These are phyloP conservation scores for Cyphellophora europaea DNA, from an alignment of 2,329 filamentous ascomycete species.

Conservation along the genomic window DNA sequence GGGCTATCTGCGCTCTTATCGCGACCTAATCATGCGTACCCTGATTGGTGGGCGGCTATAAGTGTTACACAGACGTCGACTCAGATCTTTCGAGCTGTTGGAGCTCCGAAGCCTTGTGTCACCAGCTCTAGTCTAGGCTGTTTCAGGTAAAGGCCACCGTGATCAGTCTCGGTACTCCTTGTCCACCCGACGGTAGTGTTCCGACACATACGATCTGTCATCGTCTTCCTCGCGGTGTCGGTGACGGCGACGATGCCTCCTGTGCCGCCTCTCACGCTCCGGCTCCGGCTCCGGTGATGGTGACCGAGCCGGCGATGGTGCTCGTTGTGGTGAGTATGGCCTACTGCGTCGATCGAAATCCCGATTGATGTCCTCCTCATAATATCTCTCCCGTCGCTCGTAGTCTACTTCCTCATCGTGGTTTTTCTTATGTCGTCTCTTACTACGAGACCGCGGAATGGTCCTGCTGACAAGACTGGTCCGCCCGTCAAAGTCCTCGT, in stretches of 20 bases:
- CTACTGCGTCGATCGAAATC: not conserved
- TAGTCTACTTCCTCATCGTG: slow-evolving; percentile 20
- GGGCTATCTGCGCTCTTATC: too few species aligned
- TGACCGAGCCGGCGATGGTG: slow-evolving; percentile 1
- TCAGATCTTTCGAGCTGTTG: slow-evolving; percentile 11
- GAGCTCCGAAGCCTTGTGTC: slow-evolving; percentile 8
- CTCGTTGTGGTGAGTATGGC: slow-evolving; percentile 9
- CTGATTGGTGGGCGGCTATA: too few species aligned
- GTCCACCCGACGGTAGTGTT: too few species aligned
- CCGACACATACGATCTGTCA: too few species aligned
- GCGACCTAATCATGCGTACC: too few species aligned
- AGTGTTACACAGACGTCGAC: too few species aligned
- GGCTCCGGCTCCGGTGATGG: not conserved
- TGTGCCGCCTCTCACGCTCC: not conserved
- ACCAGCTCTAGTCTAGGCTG: slow-evolving; percentile 5
- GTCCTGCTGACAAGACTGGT: slow-evolving; percentile 15
- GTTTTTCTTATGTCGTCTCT: slow-evolving; percentile 8
- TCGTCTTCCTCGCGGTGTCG: slow-evolving; percentile 8
- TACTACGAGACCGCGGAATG: slow-evolving; percentile 14
- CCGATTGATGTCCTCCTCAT: not conserved
- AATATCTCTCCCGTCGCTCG: slow-evolving; percentile 5
- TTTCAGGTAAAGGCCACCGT: too few species aligned
- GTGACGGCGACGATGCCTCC: slow-evolving; percentile 2
- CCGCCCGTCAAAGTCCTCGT: slow-evolving; percentile 7
- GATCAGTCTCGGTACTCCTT: too few species aligned